phyloP scores from a whole-genome alignment of 2,329 filamentous ascomycete genomes.

The Ophiostoma ulmi region DNA sequence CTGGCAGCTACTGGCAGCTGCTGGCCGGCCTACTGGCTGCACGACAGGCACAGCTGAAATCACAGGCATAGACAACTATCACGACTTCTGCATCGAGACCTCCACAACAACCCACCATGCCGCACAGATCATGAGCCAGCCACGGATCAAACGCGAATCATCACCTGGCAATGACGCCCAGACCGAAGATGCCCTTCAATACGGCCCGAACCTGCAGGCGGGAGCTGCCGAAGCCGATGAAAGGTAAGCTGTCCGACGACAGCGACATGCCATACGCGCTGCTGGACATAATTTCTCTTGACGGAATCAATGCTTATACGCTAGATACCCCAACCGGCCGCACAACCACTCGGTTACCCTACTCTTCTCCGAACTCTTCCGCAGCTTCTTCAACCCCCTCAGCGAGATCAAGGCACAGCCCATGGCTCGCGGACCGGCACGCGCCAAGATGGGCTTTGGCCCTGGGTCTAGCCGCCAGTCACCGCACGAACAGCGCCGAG shows the following conservation, averaged over 20 bases:
- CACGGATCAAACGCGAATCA: not conserved
- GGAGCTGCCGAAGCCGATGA: constrained; percentile 40
- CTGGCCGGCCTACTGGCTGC: not conserved
- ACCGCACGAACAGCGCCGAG: constrained; percentile 70
- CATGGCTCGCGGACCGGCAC: constrained; percentile 39
- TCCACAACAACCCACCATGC: not conserved
- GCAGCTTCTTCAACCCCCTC: constrained; percentile 73
- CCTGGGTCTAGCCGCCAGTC: constrained; percentile 47
- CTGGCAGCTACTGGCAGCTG: not conserved
- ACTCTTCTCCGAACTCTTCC: constrained; percentile 74
- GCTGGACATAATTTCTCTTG: not conserved
- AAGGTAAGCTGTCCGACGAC: constrained; percentile 16
- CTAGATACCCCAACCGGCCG: constrained; percentile 74
- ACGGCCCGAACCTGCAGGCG: constrained; percentile 38
- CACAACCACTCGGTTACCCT: constrained; percentile 74
- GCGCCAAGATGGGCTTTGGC: constrained; percentile 29
- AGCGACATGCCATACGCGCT: not conserved
- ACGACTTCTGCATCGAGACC: not conserved
- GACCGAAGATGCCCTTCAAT: constrained; percentile 51
- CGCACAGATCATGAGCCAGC: constrained; percentile 17
- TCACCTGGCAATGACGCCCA: constrained; percentile 36
- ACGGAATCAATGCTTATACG: not conserved
- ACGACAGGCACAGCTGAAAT: not conserved
- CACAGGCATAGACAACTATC: not conserved
- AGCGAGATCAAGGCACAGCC: constrained; percentile 74